Conservation (phyloP, 2,329 filamentous ascomycete species). For the Aspergillus luchuensis region DNA sequence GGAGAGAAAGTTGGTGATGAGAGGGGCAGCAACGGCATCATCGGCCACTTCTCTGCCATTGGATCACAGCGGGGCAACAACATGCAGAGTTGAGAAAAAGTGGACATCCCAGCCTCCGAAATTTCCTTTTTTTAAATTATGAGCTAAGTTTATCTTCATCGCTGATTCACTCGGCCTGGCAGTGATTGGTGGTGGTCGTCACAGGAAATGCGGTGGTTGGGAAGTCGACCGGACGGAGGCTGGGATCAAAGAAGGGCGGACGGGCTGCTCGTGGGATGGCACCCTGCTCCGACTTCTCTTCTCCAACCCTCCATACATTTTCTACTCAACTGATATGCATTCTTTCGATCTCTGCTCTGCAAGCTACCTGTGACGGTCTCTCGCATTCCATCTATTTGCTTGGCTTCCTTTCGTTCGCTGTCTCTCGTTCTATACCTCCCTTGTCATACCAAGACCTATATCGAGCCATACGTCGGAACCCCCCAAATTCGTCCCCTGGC, state of each 20-base stretch:
- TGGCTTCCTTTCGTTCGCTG: constrained; percentile 2
- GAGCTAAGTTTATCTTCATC: constrained; percentile 4
- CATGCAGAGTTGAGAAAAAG: neutral
- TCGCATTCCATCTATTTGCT: constrained; percentile 10
- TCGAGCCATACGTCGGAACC: neutral
- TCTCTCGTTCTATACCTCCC: neutral
- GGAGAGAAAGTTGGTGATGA: neutral
- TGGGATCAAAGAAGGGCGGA: constrained; percentile 27
- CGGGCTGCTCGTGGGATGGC: neutral
- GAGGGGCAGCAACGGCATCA: constrained; percentile 1
- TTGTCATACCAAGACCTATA: neutral
- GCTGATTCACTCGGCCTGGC: constrained; percentile 4
- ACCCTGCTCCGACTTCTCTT: neutral
- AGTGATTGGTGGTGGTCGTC: constrained; percentile 20
- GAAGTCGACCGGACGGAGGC: constrained; percentile 31
- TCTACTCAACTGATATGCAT: neutral
- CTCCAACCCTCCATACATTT: constrained; percentile 7
- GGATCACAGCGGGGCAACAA: neutral
- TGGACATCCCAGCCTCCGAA: constrained; percentile 9
- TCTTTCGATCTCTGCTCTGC: neutral
- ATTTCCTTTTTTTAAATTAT: constrained; percentile 10
- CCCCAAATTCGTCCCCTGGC: neutral
- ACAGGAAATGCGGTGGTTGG: constrained; percentile 41
- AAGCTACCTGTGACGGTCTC: neutral
- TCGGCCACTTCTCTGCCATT: neutral